phyloP scores from a whole-genome alignment of 2,329 filamentous ascomycete genomes.

The Fusarium musae region DNA sequence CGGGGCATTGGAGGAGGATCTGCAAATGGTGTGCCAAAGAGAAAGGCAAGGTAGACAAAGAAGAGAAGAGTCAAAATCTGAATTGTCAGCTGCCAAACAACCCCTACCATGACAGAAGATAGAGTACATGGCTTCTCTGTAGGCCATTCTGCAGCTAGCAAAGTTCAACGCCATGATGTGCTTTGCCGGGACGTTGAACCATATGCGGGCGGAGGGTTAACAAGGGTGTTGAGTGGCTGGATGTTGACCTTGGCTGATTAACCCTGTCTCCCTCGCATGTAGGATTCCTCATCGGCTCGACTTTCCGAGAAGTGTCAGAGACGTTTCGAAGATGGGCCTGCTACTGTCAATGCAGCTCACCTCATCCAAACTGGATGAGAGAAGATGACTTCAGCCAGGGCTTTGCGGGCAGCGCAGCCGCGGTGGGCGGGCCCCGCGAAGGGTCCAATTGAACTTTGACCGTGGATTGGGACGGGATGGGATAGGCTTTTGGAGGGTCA shows the following conservation, averaged over 20 bases:
- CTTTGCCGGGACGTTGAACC: constrained; percentile 28
- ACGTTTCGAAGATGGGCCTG: constrained; percentile 24
- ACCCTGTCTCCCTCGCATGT: constrained; percentile 24
- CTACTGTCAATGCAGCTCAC: constrained; percentile 18
- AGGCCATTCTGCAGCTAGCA: constrained; percentile 10
- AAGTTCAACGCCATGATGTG: constrained; percentile 21
- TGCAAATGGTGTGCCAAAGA: constrained; percentile 6
- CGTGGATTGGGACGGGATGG: background rate
- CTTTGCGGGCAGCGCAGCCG: constrained; percentile 27
- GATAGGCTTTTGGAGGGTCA: constrained; percentile 10
- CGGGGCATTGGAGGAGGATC: constrained; percentile 43
- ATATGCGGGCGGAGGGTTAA: constrained; percentile 7
- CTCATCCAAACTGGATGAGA: constrained; percentile 5
- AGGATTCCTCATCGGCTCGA: constrained; percentile 34
- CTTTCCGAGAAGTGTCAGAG: constrained; percentile 35
- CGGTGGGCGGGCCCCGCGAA: constrained; percentile 1
- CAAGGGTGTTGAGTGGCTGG: constrained; percentile 23
- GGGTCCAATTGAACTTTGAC: background rate
- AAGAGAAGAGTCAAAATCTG: constrained; percentile 11
- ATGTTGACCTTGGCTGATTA: constrained; percentile 10
- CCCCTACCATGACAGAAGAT: constrained; percentile 1
- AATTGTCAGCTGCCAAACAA: constrained; percentile 28
- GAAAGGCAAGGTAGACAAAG: background rate
- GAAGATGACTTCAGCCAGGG: constrained; percentile 8
- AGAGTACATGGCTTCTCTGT: constrained; percentile 1